Percentiles rank a stretch among this genome's conserved stretches.
These are phyloP conservation scores for Hebeloma cylindrosporum DNA, from an alignment of 768 basidiomycete species.

Conservation along the genomic window DNA sequence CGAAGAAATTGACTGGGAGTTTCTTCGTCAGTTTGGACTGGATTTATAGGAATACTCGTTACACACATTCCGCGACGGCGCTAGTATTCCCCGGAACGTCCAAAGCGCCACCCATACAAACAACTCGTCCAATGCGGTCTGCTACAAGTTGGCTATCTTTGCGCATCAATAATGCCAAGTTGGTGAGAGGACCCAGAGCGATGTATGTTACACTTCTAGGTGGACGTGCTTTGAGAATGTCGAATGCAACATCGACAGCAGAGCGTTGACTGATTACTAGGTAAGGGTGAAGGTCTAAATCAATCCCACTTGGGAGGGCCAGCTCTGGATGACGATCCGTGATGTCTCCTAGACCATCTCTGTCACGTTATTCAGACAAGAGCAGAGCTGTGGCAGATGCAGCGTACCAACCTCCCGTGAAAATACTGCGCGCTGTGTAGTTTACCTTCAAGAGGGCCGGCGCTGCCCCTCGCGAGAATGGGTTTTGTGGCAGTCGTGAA, in stretches of 20 bases:
- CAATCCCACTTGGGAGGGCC: slow-evolving; percentile 31
- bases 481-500: slow-evolving; percentile 53
- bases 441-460: slow-evolving; percentile 68
- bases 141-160: slow-evolving; percentile 52
- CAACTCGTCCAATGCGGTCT: slow-evolving; percentile 65
- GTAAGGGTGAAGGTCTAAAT: slow-evolving; percentile 37
- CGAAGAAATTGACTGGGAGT: slow-evolving; percentile 74
- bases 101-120: slow-evolving; percentile 93
- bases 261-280: slow-evolving; percentile 47
- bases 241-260: slow-evolving; percentile 53
- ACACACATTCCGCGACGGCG: slow-evolving; percentile 81
- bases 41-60: neutral
- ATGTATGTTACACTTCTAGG: slow-evolving; percentile 66
- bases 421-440: slow-evolving; percentile 81
- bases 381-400: neutral
- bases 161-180: slow-evolving; percentile 67
- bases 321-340: slow-evolving; percentile 66
- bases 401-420: slow-evolving; percentile 61
- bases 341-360: slow-evolving; percentile 71
- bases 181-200: slow-evolving; percentile 76
- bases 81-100: slow-evolving; percentile 89
- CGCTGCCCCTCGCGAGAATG: slow-evolving; percentile 62
- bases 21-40: slow-evolving; percentile 1
- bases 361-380: slow-evolving; percentile 25
- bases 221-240: slow-evolving; percentile 52